Evolutionary conservation across 805 yeast species (phyloP), one percentile per base, ranked within the genome.

Genomic region (Gaillardinia entomophila): DNA sequence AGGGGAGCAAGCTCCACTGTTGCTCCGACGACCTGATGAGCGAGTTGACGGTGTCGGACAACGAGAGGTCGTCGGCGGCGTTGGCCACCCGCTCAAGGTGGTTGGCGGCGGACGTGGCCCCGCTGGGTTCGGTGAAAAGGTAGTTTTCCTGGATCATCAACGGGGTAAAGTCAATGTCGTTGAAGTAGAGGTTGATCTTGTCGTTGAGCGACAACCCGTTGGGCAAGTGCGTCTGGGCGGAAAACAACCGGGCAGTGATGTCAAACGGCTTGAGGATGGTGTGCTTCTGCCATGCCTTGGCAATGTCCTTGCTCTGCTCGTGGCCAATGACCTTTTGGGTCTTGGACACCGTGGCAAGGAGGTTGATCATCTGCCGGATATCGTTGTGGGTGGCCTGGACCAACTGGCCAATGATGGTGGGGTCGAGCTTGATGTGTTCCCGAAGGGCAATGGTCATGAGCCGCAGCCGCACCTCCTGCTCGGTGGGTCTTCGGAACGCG

Each of bases 131-230:
- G 0, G 94, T 79, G 23, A 60, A 61, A 30, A 86, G 57, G 53
- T 92, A 92, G 60, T 92, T 92, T 55, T 92, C 98, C 52, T 90
- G 97, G 33, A 92, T 75, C 97, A 92, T 90, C 40, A 90, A 68
- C 4, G 98, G 97, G 1, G 95, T 79, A 53, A 92, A 82, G 51
- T 88, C 96, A 59, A 86, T 84, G 58, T 92, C 98, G 57, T 87
- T 88, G 66, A 92, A 92, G 53, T 88, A 92, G 32, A 87, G 69
- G 46, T 84, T 90, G 49, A 90, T 79, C 52, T 87, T 84, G 41
- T 87, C 95, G 55, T 80, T 82, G 41, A 90, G 55, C 2, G 79
- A 68, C 36, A 73, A 70, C 2, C 74, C 61, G 43, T 59, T 62
- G 13, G 66, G 72, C 35, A 77, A 65, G 55, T 78, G 83, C 12